Evolutionary conservation across 345 rosid species (phyloP).

Genomic region (Moricandia arvensis): DNA sequence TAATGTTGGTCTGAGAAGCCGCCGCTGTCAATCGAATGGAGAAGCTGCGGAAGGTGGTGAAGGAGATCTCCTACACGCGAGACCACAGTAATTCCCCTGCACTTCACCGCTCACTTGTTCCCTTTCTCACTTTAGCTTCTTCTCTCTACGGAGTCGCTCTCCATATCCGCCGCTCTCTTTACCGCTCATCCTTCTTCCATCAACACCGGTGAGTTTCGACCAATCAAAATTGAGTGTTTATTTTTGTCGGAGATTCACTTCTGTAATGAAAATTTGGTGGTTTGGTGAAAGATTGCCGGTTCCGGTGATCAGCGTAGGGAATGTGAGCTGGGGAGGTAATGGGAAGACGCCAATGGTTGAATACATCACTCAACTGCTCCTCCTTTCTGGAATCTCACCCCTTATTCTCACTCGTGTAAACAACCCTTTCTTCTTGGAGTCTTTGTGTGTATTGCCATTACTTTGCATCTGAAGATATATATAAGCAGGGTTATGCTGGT

Average conservation of each 20-base stretch:
- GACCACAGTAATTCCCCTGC: slow-evolving; percentile 42
- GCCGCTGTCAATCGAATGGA: slow-evolving; percentile 36
- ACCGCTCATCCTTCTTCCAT: slow-evolving; percentile 49
- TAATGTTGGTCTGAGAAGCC: neutral
- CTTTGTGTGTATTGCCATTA: no score
- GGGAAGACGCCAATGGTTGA: slow-evolving; percentile 98
- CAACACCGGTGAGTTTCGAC: slow-evolving; percentile 44
- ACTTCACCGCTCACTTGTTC: slow-evolving; percentile 54
- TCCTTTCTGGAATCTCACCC: slow-evolving; percentile 59
- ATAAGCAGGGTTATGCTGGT: slow-evolving; percentile 61
- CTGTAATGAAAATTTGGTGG: neutral
- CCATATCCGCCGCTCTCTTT: slow-evolving; percentile 54
- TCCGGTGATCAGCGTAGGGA: slow-evolving; percentile 88
- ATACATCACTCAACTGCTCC: slow-evolving; percentile 49
- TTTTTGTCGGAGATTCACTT: neutral
- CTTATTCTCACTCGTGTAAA: slow-evolving; percentile 66
- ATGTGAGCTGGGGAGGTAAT: slow-evolving; percentile 90
- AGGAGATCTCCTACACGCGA: slow-evolving; percentile 61
- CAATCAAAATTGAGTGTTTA: neutral
- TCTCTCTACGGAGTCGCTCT: slow-evolving; percentile 54
- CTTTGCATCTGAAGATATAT: no score
- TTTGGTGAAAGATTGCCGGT: slow-evolving; percentile 57
- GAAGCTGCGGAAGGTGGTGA: slow-evolving; percentile 51
- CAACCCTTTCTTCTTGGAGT: no score
- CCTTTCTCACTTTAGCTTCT: slow-evolving; percentile 55